A percentile compares a stretch with the other conserved stretches of the same genome.
Evolutionary conservation across 441 rosid species (phyloP).

Genomic region (Populus trichocarpa): DNA sequence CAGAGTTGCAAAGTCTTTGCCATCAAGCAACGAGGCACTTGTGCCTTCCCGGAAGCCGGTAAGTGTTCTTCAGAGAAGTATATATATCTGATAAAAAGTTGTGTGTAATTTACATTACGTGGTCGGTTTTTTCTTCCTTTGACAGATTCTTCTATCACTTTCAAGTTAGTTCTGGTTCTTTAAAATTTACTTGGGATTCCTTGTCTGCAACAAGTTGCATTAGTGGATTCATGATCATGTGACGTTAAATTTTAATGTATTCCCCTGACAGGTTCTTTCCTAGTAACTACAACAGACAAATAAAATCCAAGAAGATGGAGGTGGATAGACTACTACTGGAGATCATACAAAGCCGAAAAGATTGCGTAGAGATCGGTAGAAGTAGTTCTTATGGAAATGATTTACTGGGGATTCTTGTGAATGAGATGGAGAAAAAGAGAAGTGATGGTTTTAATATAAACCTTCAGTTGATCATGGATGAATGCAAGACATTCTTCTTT

Average conservation of each 20-base stretch:
- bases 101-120: not conserved
- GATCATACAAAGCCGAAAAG: slow-evolving; percentile 75
- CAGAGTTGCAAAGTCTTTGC: slow-evolving; percentile 58
- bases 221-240: not conserved
- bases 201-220: not conserved
- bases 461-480: slow-evolving; percentile 86
- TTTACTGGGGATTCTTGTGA: slow-evolving; percentile 71
- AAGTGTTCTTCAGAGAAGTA: slow-evolving; percentile 4
- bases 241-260: not conserved
- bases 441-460: slow-evolving; percentile 40
- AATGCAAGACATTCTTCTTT: slow-evolving; percentile 93
- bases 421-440: slow-evolving; percentile 61
- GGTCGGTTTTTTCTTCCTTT: slow-evolving; percentile 1
- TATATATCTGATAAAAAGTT: not conserved
- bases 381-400: slow-evolving; percentile 78
- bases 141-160: slow-evolving; percentile 16
- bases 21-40: slow-evolving; percentile 78
- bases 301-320: slow-evolving; percentile 67
- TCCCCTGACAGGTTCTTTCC: slow-evolving; percentile 64
- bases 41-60: slow-evolving; percentile 93
- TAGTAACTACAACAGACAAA: slow-evolving; percentile 76
- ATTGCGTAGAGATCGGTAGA: slow-evolving; percentile 71
- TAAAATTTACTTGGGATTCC: slow-evolving; percentile 1
- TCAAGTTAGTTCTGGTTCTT: not conserved
- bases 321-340: slow-evolving; percentile 77